A percentile compares a stretch with the other conserved stretches of the same genome.
These are phyloP conservation scores for Trichophyton schoenleinii DNA, from an alignment of 2,329 filamentous ascomycete species.

Conservation along the genomic window DNA sequence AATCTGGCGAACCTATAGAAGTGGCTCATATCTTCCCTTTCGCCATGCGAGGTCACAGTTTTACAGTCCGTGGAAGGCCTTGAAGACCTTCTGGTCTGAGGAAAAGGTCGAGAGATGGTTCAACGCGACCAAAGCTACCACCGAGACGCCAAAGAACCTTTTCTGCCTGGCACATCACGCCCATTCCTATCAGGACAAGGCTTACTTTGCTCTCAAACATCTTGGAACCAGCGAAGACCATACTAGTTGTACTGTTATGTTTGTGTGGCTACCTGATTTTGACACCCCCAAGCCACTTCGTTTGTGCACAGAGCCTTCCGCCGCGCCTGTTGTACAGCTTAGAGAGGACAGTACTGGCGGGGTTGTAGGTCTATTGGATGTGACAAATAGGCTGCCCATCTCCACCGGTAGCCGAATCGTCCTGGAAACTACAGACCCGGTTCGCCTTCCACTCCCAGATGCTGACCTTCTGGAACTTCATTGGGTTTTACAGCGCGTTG, in stretches of 20 bases:
- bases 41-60: conserved; percentile 4
- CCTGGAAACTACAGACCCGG: conserved; percentile 1
- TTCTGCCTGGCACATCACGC: conserved; percentile 7
- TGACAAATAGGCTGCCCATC: conserved; percentile 2
- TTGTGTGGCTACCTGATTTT: conserved; percentile 8
- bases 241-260: conserved; percentile 1
- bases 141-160: conserved; percentile 8
- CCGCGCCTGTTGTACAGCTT: not conserved
- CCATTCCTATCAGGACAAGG: conserved; percentile 5
- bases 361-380: conserved; percentile 3
- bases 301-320: not conserved
- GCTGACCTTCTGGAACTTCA: conserved; percentile 7
- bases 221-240: not conserved
- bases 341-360: not conserved
- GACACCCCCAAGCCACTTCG: not conserved
- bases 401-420: not conserved
- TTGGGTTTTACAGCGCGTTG: conserved; percentile 7
- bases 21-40: conserved; percentile 10
- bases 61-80: conserved; percentile 8
- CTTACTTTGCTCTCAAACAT: not conserved
- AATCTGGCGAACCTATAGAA: conserved; percentile 5
- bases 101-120: conserved; percentile 8
- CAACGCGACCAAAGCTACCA: conserved; percentile 5
- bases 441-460: conserved; percentile 6
- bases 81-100: conserved; percentile 8